Evolutionary conservation across 2,329 filamentous ascomycete genomes (phyloP).

Genomic region (Exophiala viscosa): DNA sequence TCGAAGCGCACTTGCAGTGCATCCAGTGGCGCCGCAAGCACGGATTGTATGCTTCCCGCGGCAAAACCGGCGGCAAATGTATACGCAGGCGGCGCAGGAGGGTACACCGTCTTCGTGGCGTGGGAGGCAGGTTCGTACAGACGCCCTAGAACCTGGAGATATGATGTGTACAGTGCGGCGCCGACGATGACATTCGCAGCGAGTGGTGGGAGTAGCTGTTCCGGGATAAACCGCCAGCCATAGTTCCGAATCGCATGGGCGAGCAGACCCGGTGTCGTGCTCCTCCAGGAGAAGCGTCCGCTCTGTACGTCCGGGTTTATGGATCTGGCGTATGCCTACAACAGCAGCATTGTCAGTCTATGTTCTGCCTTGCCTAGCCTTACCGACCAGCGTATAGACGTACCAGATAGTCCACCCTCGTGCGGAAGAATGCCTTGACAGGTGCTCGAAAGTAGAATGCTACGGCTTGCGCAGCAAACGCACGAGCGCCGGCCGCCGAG

Average conservation of each 20-base stretch:
- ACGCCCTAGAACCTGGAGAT: constrained; percentile 57
- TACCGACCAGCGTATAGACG: neutral
- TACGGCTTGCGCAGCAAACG: constrained; percentile 75
- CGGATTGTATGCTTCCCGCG: constrained; percentile 58
- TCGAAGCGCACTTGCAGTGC: constrained; percentile 61
- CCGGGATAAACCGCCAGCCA: constrained; percentile 62
- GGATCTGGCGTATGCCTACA: constrained; percentile 58
- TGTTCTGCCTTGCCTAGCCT: neutral
- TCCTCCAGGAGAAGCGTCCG: constrained; percentile 53
- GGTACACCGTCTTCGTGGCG: constrained; percentile 57
- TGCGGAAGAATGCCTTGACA: constrained; percentile 88
- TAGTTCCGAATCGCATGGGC: constrained; percentile 59
- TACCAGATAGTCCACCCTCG: constrained; percentile 72
- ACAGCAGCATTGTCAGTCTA: constrained; percentile 2
- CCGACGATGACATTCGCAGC: constrained; percentile 61
- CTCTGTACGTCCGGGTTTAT: constrained; percentile 56
- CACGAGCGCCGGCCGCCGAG: constrained; percentile 80
- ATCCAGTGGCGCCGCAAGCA: constrained; percentile 61
- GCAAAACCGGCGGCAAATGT: constrained; percentile 59
- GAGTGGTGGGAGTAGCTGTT: constrained; percentile 61
- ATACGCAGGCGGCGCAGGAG: constrained; percentile 51
- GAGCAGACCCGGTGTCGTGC: constrained; percentile 59
- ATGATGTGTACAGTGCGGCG: constrained; percentile 61
- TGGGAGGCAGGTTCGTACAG: constrained; percentile 57
- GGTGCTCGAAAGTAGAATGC: constrained; percentile 91